Base-by-base conservation (phyloP, 495 filamentous ascomycete species). In the Aspergillus funiculosus region DNA sequence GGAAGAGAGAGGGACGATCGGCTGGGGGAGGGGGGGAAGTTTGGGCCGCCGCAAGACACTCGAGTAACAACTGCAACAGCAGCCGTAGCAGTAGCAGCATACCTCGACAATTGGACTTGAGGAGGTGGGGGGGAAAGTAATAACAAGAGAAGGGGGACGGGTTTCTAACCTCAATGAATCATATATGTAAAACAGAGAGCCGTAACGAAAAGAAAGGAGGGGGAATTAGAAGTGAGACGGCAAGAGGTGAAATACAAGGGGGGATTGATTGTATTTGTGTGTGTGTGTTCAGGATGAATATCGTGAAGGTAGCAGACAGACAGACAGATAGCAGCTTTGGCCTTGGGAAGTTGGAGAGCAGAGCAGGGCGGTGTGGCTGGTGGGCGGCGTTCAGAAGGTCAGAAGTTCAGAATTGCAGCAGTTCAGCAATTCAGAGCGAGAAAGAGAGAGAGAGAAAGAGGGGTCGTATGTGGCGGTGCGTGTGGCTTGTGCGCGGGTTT, bases 11-110 rank as follows among this genome's bases (percentile, higher is more conserved):
- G n/a, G n/a, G n/a, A n/a, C n/a, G n/a, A n/a, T n/a, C n/a, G n/a
- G n/a, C n/a, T n/a, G n/a, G 61, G 62, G 56, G 58, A 41, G 65
- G 67, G 62, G 66, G 67, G 64, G 65, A 65, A 65, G 67, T 63
- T 61, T 68, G 63, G 65, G 64, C 54, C 55, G 67, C 62, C 61
- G 63, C 64, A 60, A 58, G 55, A 59, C 57, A 61, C 57, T 48
- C 51, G 53, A 56, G 52, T 31, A n/a, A n/a, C n/a, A n/a, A n/a
- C n/a, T n/a, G n/a, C n/a, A n/a, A n/a, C n/a, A n/a, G n/a, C n/a
- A n/a, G n/a, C n/a, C n/a, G n/a, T n/a, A 50, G 42, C 44, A 48
- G 46, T 17, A 47, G 34, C 42, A 57, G 45, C 63, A 55, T 63
- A 64, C 61, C 61, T 63, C 52, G 43, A 60, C 46, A 52, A 61